Base-by-base conservation (phyloP, 2,329 filamentous ascomycete species). In the Aspergillus puulaauensis region DNA sequence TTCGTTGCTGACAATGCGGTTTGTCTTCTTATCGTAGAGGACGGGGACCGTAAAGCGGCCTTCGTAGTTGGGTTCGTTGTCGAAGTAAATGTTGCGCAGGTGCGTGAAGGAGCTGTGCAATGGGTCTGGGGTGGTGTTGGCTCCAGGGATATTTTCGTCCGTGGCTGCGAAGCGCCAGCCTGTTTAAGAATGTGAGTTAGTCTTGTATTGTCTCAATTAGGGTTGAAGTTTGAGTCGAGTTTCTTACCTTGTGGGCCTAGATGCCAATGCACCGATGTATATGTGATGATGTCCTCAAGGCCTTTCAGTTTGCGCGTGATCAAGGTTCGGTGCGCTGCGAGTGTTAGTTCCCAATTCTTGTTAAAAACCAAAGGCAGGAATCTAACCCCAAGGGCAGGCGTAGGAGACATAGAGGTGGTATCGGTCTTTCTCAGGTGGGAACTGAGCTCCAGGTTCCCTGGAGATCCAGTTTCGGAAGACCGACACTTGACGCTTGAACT, bases 371-470 rank as follows among this genome's bases (percentile, higher is more conserved):
- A 11, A 49, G 12, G 33, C 3, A 37, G 35, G 6, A 37, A 14
- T 37, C 69, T 57, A 68, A 83, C 81, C 88, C 93, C 93, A 97
- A 4, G 93, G 93, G 75, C 93, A 97, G 6, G 93, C 93, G 76
- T 96, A 96, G 68, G 89, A 93, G 65, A 96, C 89, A 72, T 93
- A 99, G 67, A 99, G 86, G 77, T 99, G 95, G 74, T 99, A 99
- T 56, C 95, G 84, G 53, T 84, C 91, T 77, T 90, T 91, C 77
- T 98, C 93, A 1, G 91, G 84, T 5, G 91, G 90, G 66, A 92
- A 97, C 73, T 87, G 78, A 5, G 90, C 88, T 43, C 84, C 87
- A 1, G 85, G 76, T 66, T 90, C 85, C 61, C 82, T 84, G 33
- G 89, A 91, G 74, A 96, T 90, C 75, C 80, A 90, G 74, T 89